Evolutionary conservation across 768 basidiomycete species (phyloP).

Genomic region (Hebeloma cylindrosporum): DNA sequence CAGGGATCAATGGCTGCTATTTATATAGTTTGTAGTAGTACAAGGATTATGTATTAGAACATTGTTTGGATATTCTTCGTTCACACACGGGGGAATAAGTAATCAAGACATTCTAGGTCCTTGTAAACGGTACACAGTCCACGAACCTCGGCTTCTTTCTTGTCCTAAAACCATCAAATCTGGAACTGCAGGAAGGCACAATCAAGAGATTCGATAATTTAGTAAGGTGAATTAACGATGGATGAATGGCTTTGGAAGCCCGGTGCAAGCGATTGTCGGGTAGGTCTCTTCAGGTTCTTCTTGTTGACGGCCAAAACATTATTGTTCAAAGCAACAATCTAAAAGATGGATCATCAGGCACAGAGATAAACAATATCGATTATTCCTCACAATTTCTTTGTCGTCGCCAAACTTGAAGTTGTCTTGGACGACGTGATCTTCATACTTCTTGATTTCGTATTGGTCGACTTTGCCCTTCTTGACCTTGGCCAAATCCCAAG

Average conservation of each 20-base stretch:
- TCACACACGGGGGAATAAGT: too few relatives aligned
- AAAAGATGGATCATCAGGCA: constrained; percentile 11
- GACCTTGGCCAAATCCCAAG: constrained; percentile 97
- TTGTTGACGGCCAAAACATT: constrained; percentile 94
- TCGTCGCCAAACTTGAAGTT: constrained; percentile 98
- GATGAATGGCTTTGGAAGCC: constrained; percentile 50
- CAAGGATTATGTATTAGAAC: too few relatives aligned
- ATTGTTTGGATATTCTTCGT: too few relatives aligned
- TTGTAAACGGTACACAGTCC: too few relatives aligned
- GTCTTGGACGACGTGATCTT: constrained; percentile 93
- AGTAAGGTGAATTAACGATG: constrained; percentile 72
- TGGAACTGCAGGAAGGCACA: too few relatives aligned
- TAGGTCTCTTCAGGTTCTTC: constrained; percentile 85
- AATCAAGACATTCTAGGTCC: too few relatives aligned
- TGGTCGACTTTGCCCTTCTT: constrained; percentile 89
- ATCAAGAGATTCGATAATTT: constrained; percentile 16
- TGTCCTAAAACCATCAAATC: too few relatives aligned
- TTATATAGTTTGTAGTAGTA: too few relatives aligned
- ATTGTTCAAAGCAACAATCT: constrained; percentile 95
- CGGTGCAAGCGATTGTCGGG: constrained; percentile 66
- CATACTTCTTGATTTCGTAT: constrained; percentile 96
- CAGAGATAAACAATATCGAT: constrained; percentile 5
- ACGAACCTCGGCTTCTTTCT: too few relatives aligned
- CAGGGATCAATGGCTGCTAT: too few relatives aligned
- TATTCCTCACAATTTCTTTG: constrained; percentile 79